phyloP scores from a whole-genome alignment of 257 asterid genomes.

The Datura wrightii region DNA sequence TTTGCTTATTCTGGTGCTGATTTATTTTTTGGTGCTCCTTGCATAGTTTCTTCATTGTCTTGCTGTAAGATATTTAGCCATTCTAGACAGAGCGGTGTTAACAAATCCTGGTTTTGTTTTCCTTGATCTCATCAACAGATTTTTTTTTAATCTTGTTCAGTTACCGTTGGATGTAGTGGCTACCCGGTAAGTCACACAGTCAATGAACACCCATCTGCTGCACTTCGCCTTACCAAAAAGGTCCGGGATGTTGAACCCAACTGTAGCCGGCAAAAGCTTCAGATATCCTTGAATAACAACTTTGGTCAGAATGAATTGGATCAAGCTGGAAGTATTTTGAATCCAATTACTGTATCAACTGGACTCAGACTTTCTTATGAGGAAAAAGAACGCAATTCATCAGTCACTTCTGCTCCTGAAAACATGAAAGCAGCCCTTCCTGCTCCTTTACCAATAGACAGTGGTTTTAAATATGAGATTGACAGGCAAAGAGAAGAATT shows the following conservation, averaged over 20 bases:
- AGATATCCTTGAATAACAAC: conserved; percentile 53
- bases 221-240: conserved; percentile 49
- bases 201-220: conserved; percentile 45
- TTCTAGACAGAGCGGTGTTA: neutral
- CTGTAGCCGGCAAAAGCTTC: conserved; percentile 59
- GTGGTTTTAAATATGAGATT: conserved; percentile 53
- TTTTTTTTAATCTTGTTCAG: conserved; percentile 42
- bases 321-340: conserved; percentile 52
- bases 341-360: conserved; percentile 65
- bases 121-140: neutral
- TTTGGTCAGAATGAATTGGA: conserved; percentile 47
- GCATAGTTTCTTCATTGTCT: neutral
- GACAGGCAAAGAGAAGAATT: conserved; percentile 66
- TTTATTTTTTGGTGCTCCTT: neutral
- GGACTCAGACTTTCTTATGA: conserved; percentile 69
- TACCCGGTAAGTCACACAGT: conserved; percentile 46
- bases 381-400: conserved; percentile 60
- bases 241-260: conserved; percentile 51
- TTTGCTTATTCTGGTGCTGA: neutral
- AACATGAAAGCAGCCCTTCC: conserved; percentile 24
- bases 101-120: neutral
- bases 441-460: conserved; percentile 43
- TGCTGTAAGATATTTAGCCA: neutral
- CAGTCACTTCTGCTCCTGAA: conserved; percentile 39
- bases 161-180: conserved; percentile 53